Conservation (phyloP, 208 protist species). For the Leishmania tarentolae region DNA sequence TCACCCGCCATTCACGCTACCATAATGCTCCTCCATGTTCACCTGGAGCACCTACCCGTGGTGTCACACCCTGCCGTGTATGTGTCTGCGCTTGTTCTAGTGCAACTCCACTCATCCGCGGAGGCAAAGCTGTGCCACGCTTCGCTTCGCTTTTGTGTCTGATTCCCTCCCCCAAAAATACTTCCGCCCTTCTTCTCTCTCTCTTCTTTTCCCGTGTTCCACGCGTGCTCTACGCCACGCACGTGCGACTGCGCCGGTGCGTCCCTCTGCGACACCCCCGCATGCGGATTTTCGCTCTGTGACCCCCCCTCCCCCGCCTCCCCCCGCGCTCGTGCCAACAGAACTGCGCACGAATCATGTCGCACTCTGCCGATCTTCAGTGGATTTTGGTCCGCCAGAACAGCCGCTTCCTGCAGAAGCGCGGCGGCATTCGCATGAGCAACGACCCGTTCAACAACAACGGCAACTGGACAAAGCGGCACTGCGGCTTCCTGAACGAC, state of each 20-base stretch:
- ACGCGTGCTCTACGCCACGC: background rate
- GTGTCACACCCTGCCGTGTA: background rate
- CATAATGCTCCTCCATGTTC: background rate
- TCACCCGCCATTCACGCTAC: background rate
- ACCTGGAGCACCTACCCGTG: too few species aligned
- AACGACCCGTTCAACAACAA: slow-evolving; percentile 90
- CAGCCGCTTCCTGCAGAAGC: slow-evolving; percentile 89
- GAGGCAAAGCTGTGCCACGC: background rate
- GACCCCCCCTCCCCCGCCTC: background rate
- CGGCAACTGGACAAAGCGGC: slow-evolving; percentile 88
- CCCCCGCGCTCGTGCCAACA: too few species aligned
- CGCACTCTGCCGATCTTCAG: slow-evolving; percentile 88
- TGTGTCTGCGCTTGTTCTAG: background rate
- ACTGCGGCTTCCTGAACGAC: slow-evolving; percentile 77
- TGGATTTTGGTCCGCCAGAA: slow-evolving; percentile 83
- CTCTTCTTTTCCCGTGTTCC: background rate
- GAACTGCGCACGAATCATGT: slow-evolving; percentile 47
- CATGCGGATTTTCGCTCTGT: background rate
- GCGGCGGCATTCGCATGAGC: slow-evolving; percentile 67
- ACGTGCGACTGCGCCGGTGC: background rate
- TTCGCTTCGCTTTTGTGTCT: background rate
- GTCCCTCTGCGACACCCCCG: too few species aligned
- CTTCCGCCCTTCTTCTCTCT: background rate
- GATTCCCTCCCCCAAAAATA: too few species aligned
- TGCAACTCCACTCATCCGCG: background rate